Evolutionary conservation across 345 rosid species (phyloP), one percentile per base, ranked within the genome.

Genomic region (Eucalyptus erythrocorys): DNA sequence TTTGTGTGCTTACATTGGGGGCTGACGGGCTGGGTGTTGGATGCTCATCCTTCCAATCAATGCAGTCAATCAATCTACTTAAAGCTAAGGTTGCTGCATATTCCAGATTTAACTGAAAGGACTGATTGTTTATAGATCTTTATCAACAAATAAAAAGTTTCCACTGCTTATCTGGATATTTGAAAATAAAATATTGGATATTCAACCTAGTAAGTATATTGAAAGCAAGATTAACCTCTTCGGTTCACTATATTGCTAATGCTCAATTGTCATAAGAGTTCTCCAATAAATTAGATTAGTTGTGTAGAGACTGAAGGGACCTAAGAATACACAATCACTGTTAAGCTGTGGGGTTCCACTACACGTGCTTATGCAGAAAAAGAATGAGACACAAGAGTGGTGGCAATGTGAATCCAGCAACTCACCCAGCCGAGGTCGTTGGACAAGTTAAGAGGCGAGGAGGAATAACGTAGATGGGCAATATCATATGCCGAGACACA

Each of bases 391-490:
- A 48, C 26, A 49, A 55, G 86, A 86, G 82, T 76, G 45, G 45
- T 76, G 82, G 45, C 27, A 76, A 76, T 10, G 45, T 37, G 45
- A 19, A 51, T 51, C 45, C 30, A 16, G 90, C 85, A 86, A 90
- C 92, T 92, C 89, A 96, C 99, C 99, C 99, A 11, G 98, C 99
- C 37, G 96, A 95, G 90, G 93, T 86, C n/a, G 99, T 96, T 66
- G 98, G 99, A 90, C 97, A 95, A 89, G 97, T 92, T 88, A 96
- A 90, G 90, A 97, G 99, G 82, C 98, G 98, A 76, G 99, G 99
- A 59, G 94, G 95, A 89, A 96, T 88, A 86, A 95, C 94, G 82
- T 97, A 90, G 87, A 97, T 94, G 43, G 98, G 99, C 87, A 97
- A 87, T 86, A 92, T 92, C 94, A 94, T 90, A 89, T 92, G 92